A percentile compares a stretch with the other conserved stretches of the same genome.
phyloP scores from a whole-genome alignment of 495 filamentous ascomycete species.

The Aspergillus sclerotioniger region DNA sequence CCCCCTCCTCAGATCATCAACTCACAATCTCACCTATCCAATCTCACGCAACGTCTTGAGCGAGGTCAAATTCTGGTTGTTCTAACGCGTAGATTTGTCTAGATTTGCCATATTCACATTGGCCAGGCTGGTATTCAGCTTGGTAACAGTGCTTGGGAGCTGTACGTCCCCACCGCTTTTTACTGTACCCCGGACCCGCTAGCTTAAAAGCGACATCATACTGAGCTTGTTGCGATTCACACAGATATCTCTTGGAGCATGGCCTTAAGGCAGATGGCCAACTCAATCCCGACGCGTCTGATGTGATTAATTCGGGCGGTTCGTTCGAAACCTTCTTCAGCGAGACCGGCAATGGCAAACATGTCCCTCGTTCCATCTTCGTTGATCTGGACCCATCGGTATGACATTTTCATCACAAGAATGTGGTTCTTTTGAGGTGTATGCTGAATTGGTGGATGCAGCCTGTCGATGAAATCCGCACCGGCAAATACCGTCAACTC shows the following conservation, averaged over 20 bases:
- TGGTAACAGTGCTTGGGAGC: slow-evolving; percentile 92
- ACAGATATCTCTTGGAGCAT: slow-evolving; percentile 87
- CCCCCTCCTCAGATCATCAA: slow-evolving; percentile 15
- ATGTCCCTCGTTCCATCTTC: slow-evolving; percentile 86
- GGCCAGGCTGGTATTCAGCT: slow-evolving; percentile 93
- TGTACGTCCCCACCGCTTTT: slow-evolving; percentile 65
- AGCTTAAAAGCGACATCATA: not conserved
- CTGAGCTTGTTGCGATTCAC: slow-evolving; percentile 9
- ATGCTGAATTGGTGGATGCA: slow-evolving; percentile 27
- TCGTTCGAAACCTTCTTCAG: slow-evolving; percentile 92
- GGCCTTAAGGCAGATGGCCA: slow-evolving; percentile 77
- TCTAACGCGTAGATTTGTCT: not conserved
- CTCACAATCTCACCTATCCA: not conserved
- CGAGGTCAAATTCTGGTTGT: too few relatives aligned
- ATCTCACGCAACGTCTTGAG: not conserved
- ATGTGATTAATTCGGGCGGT: slow-evolving; percentile 61
- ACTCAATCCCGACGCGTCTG: slow-evolving; percentile 56
- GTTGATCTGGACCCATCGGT: slow-evolving; percentile 84
- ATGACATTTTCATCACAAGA: slow-evolving; percentile 19
- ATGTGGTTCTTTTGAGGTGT: not conserved
- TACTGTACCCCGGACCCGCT: not conserved
- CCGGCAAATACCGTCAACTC: slow-evolving; percentile 76
- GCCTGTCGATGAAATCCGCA: slow-evolving; percentile 89
- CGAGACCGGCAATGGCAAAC: slow-evolving; percentile 82
- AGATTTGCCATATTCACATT: slow-evolving; percentile 89